Percentiles rank a stretch among this genome's conserved stretches.
These are phyloP conservation scores for Garcia nutans DNA, from an alignment of 345 rosid genomes.

Conservation along the genomic window DNA sequence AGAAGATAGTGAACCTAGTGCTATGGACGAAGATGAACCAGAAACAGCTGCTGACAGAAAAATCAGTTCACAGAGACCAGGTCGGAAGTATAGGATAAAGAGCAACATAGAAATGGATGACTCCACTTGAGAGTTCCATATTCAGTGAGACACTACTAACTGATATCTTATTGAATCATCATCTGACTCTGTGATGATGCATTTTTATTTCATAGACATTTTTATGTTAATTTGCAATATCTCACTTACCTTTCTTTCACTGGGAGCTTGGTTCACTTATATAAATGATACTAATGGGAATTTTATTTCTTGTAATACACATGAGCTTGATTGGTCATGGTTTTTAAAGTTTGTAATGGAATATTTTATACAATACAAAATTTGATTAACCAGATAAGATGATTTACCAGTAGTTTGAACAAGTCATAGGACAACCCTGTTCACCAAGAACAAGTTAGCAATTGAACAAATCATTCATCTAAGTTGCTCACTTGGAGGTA, in stretches of 20 bases:
- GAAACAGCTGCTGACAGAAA: constrained; percentile 22
- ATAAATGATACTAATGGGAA: background rate
- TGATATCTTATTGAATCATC: background rate
- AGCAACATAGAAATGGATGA: constrained; percentile 41
- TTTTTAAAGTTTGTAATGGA: background rate
- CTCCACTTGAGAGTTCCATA: background rate
- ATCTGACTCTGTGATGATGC: background rate
- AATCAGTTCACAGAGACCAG: constrained; percentile 28
- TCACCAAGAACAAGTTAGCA: too few relatives aligned
- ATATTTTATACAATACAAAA: too few relatives aligned
- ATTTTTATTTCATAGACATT: background rate
- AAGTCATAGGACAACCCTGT: too few relatives aligned
- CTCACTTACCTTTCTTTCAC: background rate
- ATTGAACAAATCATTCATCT: too few relatives aligned
- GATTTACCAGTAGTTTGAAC: too few relatives aligned
- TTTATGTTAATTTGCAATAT: background rate
- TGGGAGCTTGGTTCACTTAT: background rate
- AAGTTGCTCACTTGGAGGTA: too few relatives aligned
- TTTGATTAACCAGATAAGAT: background rate
- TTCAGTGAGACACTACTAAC: background rate
- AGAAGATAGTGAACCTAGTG: constrained; percentile 2
- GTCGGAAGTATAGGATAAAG: constrained; percentile 61
- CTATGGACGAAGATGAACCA: constrained; percentile 26
- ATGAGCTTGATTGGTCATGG: too few relatives aligned
- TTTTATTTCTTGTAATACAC: background rate